Base-by-base conservation (phyloP, 805 yeast genomes). In the Lipomyces orientalis region DNA sequence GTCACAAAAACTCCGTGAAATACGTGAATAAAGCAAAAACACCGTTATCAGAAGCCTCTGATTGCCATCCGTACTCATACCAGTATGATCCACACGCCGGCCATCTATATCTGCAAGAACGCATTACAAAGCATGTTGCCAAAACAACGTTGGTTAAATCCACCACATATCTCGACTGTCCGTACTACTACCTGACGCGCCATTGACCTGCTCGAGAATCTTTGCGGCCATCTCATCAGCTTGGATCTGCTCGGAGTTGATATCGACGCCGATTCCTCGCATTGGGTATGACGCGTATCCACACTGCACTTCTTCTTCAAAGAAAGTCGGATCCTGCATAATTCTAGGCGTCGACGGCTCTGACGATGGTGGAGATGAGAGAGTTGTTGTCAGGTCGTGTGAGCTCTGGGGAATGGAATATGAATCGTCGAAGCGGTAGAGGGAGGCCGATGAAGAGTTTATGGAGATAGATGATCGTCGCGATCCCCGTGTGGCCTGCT, bases 181-280 rank as follows among this genome's bases (percentile, higher is more conserved):
- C 22, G 49, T 16, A n/a, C 16, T 6, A n/a, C 49, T 9, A n/a
- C 49, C 22, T n/a, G 49, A 43, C n/a, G 49, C 8, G 6, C 49
- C 56, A 33, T 62, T 63, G 58, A 66, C 66, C 55, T 66, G 39
- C 46, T 63, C 69, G 22, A 66, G 58, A 6, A 66, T 66, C 54
- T 56, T 59, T 22, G 61, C 43, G 7, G 69, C 69, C 54, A 63
- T 58, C 33, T 62, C 64, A 52, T 66, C 69, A 7, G 69, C 69
- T 35, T 55, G 58, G 29, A 43, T 64, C n/a, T 54, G 37, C 49
- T 66, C 63, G 2, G 25, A 29, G 4, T 60, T 33, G 56, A n/a
- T 10, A n/a, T 43, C 22, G 7, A 33, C n/a, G 29, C 10, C 31
- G 29, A 29, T 9, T 34, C 51, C 37, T 7, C 16, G 54, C 22